phyloP scores from a whole-genome alignment of 1,284 basidiomycete genomes.

The Rhodotorula mucilaginosa region DNA sequence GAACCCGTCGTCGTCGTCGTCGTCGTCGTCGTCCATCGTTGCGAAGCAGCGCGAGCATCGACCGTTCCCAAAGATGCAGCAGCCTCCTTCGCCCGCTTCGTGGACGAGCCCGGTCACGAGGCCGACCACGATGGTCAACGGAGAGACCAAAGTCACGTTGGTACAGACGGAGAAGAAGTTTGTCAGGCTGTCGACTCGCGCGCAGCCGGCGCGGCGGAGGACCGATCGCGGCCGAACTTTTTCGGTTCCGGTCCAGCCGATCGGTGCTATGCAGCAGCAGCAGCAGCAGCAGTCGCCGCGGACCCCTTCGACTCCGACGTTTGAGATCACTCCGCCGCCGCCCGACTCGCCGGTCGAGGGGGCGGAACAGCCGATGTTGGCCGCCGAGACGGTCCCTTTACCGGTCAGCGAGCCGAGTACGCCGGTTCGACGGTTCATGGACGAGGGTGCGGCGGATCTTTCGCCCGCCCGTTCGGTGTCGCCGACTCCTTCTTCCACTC shows the following conservation, averaged over 20 bases:
- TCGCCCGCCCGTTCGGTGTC: conserved; percentile 13
- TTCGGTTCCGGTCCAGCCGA: neutral
- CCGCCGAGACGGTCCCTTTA: too few relatives aligned
- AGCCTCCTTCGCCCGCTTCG: neutral
- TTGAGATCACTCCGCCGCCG: conserved; percentile 3
- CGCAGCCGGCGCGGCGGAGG: conserved; percentile 6
- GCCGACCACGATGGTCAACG: conserved; percentile 4
- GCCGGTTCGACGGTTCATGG: neutral
- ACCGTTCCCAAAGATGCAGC: neutral
- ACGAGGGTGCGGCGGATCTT: neutral
- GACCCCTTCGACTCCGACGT: neutral
- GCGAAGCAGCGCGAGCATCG: too few relatives aligned
- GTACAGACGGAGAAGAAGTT: conserved; percentile 31
- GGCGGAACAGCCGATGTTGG: neutral
- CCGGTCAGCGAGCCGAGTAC: neutral
- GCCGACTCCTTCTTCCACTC: conserved; percentile 5
- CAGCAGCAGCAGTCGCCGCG: neutral
- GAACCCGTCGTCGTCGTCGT: neutral
- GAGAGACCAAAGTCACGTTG: conserved; percentile 23
- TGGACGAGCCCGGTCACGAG: neutral
- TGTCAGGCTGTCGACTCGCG: conserved; percentile 28
- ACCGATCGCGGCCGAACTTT: neutral
- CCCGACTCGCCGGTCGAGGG: conserved; percentile 4
- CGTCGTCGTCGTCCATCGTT: neutral
- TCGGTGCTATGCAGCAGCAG: neutral